Evolutionary conservation across 164 flowering plant genomes (phyloP), one percentile per base, ranked within the genome.

Genomic region (Aristolochia fimbriata): DNA sequence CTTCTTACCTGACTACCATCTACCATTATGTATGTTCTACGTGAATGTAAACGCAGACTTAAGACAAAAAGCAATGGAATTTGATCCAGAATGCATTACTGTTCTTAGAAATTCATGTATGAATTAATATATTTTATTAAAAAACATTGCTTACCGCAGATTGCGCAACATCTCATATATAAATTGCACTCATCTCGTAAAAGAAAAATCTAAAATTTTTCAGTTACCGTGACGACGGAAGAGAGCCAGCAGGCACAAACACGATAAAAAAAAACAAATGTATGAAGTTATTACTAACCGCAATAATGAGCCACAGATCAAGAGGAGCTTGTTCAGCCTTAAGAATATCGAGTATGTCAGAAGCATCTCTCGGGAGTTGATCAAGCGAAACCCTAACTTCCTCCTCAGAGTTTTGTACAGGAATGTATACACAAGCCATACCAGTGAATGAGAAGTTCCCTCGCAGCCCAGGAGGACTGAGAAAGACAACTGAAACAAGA

Each of bases 261-360:
- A 20, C 15, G 24, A 11, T 12, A 51, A 21, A 7, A 24, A n/a
- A 27, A 25, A 9, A 49, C 6, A 11, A n/a, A 10, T 5, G 20
- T 25, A 50, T 23, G 55, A 50, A 30, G 30, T 16, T 6, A 45
- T 16, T 53, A 49, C 75, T 27, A 52, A 93, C 99, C 59, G 97
- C 97, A 59, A 94, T 94, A 70, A 88, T 79, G 69, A 94, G 96
- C 99, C 99, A 94, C 64, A 94, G 87, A 73, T 88, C 93, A 52
- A 94, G 90, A 43, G 99, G 96, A 20, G 99, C 97, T 78, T 94
- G 96, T 62, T 91, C 96, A 66, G 99, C 97, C 67, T 91, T 91
- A 54, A 94, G 97, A 55, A 94, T 94, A 66, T 94, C 96, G 57
- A 94, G 88, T 64, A 94, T 94, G 59, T 94, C 99, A 6, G 97